A percentile compares a stretch with the other conserved stretches of the same genome.
These are phyloP conservation scores for Neodidymelliopsis sp. DNA, from an alignment of 2,329 filamentous ascomycete species.

Conservation along the genomic window DNA sequence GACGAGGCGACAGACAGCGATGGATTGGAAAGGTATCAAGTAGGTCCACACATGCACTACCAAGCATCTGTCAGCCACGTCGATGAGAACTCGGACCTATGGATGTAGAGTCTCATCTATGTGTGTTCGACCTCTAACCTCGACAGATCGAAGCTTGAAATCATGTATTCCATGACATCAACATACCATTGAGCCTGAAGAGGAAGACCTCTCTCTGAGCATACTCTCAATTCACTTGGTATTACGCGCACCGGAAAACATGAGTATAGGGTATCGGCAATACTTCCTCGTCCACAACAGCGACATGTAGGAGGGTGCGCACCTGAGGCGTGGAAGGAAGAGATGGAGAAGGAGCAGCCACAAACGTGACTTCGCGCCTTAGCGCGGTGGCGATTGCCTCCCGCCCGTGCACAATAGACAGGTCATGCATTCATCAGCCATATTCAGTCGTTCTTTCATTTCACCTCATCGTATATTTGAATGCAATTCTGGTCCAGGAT, in stretches of 20 bases:
- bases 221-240: no score
- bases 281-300: no score
- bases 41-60: not conserved
- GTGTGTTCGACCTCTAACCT: no score
- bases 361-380: conserved; percentile 11
- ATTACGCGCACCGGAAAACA: no score
- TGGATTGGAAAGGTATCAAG: not conserved
- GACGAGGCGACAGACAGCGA: not conserved
- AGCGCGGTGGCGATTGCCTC: conserved; percentile 12
- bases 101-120: not conserved
- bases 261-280: no score
- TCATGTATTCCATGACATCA: no score
- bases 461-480: not conserved
- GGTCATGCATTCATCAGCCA: not conserved
- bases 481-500: not conserved
- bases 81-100: not conserved
- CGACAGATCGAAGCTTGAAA: no score
- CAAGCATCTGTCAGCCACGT: conserved; percentile 3
- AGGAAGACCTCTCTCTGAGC: no score
- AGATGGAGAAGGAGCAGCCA: not conserved
- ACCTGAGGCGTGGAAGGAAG: no score
- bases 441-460: not conserved
- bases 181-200: no score
- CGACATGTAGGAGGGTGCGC: no score
- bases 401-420: not conserved